Base-by-base conservation (phyloP, 75 land plant species). In the Pinus tabuliformis region DNA sequence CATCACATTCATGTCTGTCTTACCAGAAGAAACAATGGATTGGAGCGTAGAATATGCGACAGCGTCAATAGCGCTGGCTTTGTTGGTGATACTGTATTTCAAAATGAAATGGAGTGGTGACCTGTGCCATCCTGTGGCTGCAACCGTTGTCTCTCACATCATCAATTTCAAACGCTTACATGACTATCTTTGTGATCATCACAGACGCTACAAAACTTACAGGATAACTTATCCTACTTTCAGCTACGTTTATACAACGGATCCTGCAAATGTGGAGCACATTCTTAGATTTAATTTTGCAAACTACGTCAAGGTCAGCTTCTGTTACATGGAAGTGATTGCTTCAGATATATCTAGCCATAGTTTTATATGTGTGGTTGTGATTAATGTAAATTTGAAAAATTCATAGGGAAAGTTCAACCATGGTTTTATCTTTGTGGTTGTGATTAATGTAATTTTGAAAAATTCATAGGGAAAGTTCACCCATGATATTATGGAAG, bases 401-500 rank as follows among this genome's bases (percentile, higher is more conserved):
- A 21, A 24, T 76, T 77, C 63, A 70, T 84, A 85, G 87, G 87
- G 85, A 58, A 59, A 75, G 62, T 21, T 26, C 26, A 26, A 26
- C 8, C 9, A 45, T 45, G 8, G 7, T 1, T 45, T 45, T 8
- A 45, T 45, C 0, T 45, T 7, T 45, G 52, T 45, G 7, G 71
- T 42, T 30, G 8, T 68, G 71, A 68, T 42, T 39, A 21, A 37
- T 39, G 12, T 17, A 68, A 7, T 42, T 64, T 68, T 17, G 13
- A 61, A 30, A 73, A 21, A 24, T 76, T 77, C 63, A 70, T 84
- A 85, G 87, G 87, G 85, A 58, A 59, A 75, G 62, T 26, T 28
- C 65, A 65, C 62, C 75, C 76, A 75, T 58, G 26, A 62, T 30
- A 49, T 56, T 22, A 49, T 80, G 86, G 82, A 57, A 58, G 78